A percentile compares a stretch with the other conserved stretches of the same genome.
These are phyloP conservation scores for Alnus rubra DNA, from an alignment of 306 rosid genomes.

Conservation along the genomic window DNA sequence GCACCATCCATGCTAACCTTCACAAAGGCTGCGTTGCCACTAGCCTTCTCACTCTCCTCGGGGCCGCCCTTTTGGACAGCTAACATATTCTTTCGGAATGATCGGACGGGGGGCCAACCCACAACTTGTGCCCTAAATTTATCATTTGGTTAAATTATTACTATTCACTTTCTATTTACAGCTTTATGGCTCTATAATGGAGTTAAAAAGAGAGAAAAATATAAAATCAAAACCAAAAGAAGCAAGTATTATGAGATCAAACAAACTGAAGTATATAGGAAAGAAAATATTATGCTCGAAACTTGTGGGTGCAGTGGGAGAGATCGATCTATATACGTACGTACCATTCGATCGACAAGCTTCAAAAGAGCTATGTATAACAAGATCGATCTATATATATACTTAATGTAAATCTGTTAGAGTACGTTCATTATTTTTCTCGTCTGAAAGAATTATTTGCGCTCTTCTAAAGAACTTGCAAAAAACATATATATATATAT, in stretches of 20 bases:
- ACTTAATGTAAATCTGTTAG: too few relatives aligned
- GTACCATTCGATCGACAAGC: too few relatives aligned
- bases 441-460: too few relatives aligned
- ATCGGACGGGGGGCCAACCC: constrained; percentile 97
- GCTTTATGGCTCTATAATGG: neutral
- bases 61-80: constrained; percentile 45
- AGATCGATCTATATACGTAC: too few relatives aligned
- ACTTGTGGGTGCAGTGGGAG: too few relatives aligned
- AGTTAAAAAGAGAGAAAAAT: neutral
- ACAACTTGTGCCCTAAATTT: constrained; percentile 76
- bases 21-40: constrained; percentile 47
- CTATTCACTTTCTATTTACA: neutral
- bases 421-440: too few relatives aligned
- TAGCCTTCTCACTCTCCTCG: constrained; percentile 47
- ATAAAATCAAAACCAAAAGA: neutral
- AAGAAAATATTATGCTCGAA: too few relatives aligned
- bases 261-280: neutral
- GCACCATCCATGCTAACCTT: constrained; percentile 99
- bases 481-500: too few relatives aligned
- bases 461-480: too few relatives aligned
- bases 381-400: too few relatives aligned
- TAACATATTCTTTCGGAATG: constrained; percentile 70
- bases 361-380: too few relatives aligned
- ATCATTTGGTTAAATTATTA: neutral
- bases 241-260: neutral